phyloP scores from a whole-genome alignment of 1,284 basidiomycete genomes.

The Meripilus lineatus region DNA sequence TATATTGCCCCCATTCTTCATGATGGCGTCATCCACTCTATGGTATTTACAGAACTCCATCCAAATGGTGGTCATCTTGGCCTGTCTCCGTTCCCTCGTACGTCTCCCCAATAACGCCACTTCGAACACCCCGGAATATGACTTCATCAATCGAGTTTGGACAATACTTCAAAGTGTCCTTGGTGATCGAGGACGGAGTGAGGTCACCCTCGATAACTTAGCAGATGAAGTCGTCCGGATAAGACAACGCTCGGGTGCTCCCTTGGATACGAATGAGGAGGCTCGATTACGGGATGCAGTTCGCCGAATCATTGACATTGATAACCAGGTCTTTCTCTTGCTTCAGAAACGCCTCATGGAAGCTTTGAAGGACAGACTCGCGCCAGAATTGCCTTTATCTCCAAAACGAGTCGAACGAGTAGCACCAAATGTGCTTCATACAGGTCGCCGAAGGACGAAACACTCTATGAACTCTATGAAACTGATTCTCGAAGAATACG shows the following conservation, averaged over 20 bases:
- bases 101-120: slow-evolving; percentile 29
- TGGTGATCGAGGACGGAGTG: slow-evolving; percentile 34
- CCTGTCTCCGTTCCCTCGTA: slow-evolving; percentile 52
- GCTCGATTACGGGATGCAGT: slow-evolving; percentile 49
- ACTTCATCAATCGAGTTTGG: slow-evolving; percentile 59
- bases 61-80: slow-evolving; percentile 64
- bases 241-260: slow-evolving; percentile 14
- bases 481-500: slow-evolving; percentile 21
- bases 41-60: slow-evolving; percentile 62
- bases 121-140: slow-evolving; percentile 16
- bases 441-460: slow-evolving; percentile 19
- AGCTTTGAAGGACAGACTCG: slow-evolving; percentile 36
- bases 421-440: slow-evolving; percentile 40
- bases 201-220: slow-evolving; percentile 52
- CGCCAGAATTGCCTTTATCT: no score
- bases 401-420: slow-evolving; percentile 6
- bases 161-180: slow-evolving; percentile 56
- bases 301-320: slow-evolving; percentile 50
- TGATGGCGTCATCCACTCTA: slow-evolving; percentile 43
- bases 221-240: slow-evolving; percentile 65
- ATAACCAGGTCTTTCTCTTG: slow-evolving; percentile 62
- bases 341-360: slow-evolving; percentile 51
- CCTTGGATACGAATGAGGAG: slow-evolving; percentile 33
- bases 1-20: slow-evolving; percentile 60
- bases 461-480: slow-evolving; percentile 16